Evolutionary conservation across 2,329 filamentous ascomycete species (phyloP).

Genomic region (Ophiocordyceps sinensis): DNA sequence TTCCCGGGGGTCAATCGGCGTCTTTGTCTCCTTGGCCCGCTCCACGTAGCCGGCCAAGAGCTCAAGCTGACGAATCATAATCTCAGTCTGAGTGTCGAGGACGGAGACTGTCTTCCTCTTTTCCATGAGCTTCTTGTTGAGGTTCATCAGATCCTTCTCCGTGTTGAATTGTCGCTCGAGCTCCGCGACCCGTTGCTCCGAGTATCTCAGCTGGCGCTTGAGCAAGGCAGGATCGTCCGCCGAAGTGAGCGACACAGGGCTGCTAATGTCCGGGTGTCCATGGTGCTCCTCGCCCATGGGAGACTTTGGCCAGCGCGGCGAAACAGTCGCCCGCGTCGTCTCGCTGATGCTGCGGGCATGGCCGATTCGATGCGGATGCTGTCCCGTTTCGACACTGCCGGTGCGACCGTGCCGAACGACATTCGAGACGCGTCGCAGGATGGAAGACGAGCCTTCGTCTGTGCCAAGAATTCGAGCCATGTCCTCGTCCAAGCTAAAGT

Average conservation of each 20-base stretch:
- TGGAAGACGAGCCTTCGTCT: constrained; percentile 63
- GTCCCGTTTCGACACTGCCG: constrained; percentile 54
- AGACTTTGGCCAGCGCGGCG: constrained; percentile 57
- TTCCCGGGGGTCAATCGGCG: constrained; percentile 64
- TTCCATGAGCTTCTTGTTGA: constrained; percentile 78
- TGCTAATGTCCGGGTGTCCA: constrained; percentile 47
- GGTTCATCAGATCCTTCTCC: constrained; percentile 53
- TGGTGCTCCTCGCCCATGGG: constrained; percentile 43
- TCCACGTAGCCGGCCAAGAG: constrained; percentile 81
- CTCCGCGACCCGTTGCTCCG: constrained; percentile 74
- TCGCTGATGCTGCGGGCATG: constrained; percentile 52
- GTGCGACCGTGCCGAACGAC: constrained; percentile 87
- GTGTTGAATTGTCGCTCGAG: constrained; percentile 64
- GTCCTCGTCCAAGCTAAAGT: constrained; percentile 92
- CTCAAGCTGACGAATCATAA: constrained; percentile 85
- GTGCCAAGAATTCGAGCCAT: constrained; percentile 76
- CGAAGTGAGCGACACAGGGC: constrained; percentile 51
- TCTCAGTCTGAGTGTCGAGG: constrained; percentile 85
- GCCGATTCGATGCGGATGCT: constrained; percentile 24
- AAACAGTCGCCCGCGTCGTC: constrained; percentile 48
- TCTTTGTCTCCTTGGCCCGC: constrained; percentile 68
- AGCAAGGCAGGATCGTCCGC: constrained; percentile 53
- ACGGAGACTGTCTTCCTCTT: constrained; percentile 94
- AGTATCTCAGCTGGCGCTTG: constrained; percentile 63
- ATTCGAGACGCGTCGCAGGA: constrained; percentile 81